Percentiles rank a stretch among this genome's conserved stretches.
Evolutionary conservation across 1,139 yeast genomes (phyloP).

Genomic region (Candida buenavistaensis): DNA sequence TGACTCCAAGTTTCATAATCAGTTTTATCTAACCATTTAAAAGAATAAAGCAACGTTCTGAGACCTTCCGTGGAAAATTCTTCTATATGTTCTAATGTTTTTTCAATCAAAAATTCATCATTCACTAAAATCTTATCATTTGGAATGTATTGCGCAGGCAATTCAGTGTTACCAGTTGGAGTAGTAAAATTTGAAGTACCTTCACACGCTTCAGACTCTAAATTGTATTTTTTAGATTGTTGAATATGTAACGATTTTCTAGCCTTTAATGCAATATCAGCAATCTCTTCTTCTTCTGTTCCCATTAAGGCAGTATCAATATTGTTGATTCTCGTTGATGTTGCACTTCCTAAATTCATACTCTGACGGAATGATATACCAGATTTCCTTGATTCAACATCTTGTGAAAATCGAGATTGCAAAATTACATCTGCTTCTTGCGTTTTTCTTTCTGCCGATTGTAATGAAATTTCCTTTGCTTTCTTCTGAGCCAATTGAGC

Average conservation of each 20-base stretch:
- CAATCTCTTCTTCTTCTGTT: constrained; percentile 55
- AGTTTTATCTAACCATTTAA: constrained; percentile 61
- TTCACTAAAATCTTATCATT: constrained; percentile 65
- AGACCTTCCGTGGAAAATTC: constrained; percentile 94
- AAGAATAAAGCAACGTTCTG: constrained; percentile 83
- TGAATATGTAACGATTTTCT: constrained; percentile 65
- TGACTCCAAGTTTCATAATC: constrained; percentile 68
- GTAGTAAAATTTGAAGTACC: background rate
- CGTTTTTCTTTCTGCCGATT: constrained; percentile 63
- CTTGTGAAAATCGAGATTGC: constrained; percentile 44
- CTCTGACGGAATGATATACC: constrained; percentile 34
- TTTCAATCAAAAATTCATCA: constrained; percentile 77
- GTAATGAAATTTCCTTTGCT: constrained; percentile 60
- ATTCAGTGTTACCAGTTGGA: background rate
- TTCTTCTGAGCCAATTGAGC: constrained; percentile 59
- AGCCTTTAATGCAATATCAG: constrained; percentile 58
- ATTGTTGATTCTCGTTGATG: constrained; percentile 37
- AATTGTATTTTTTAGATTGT: constrained; percentile 56
- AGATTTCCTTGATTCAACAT: constrained; percentile 28
- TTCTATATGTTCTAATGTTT: constrained; percentile 85
- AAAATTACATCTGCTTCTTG: constrained; percentile 81
- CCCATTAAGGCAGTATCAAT: constrained; percentile 59
- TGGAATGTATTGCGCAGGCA: constrained; percentile 39
- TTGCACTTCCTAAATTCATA: constrained; percentile 23
- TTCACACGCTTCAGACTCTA: constrained; percentile 20